phyloP scores from a whole-genome alignment of 2,329 filamentous ascomycete genomes.

The Fusarium staphyleae region DNA sequence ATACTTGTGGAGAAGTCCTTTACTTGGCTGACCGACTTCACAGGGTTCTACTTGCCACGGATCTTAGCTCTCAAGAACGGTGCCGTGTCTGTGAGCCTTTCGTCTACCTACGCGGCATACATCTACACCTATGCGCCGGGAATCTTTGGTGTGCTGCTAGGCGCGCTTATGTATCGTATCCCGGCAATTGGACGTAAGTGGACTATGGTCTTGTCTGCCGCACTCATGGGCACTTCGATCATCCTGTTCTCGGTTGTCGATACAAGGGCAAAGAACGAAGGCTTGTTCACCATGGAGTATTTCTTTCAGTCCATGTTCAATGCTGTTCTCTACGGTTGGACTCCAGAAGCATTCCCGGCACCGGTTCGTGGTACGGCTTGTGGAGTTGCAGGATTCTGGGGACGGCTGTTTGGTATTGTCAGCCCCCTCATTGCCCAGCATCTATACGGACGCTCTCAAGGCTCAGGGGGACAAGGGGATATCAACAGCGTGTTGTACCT shows the following conservation, averaged over 20 bases:
- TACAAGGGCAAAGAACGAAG: conserved; percentile 47
- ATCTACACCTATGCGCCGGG: conserved; percentile 62
- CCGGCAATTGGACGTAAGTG: conserved; percentile 50
- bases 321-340: conserved; percentile 53
- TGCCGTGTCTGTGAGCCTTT: conserved; percentile 51
- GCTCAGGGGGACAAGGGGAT: conserved; percentile 43
- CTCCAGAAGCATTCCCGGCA: conserved; percentile 64
- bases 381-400: conserved; percentile 66
- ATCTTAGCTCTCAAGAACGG: conserved; percentile 62
- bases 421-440: conserved; percentile 62
- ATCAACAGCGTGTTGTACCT: conserved; percentile 62
- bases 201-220: conserved; percentile 55
- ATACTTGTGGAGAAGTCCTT: rapidly evolving
- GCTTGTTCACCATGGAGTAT: conserved; percentile 53
- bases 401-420: conserved; percentile 63
- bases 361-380: conserved; percentile 63
- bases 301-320: conserved; percentile 54
- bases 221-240: conserved; percentile 55
- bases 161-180: conserved; percentile 50
- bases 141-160: conserved; percentile 58
- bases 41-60: conserved; percentile 53
- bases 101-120: conserved; percentile 59
- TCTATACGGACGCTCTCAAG: conserved; percentile 45
- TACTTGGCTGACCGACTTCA: neutral
- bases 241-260: conserved; percentile 54